A percentile compares a stretch with the other conserved stretches of the same genome.
Evolutionary conservation across 306 rosid species (phyloP).

Genomic region (Prunus dulcis): DNA sequence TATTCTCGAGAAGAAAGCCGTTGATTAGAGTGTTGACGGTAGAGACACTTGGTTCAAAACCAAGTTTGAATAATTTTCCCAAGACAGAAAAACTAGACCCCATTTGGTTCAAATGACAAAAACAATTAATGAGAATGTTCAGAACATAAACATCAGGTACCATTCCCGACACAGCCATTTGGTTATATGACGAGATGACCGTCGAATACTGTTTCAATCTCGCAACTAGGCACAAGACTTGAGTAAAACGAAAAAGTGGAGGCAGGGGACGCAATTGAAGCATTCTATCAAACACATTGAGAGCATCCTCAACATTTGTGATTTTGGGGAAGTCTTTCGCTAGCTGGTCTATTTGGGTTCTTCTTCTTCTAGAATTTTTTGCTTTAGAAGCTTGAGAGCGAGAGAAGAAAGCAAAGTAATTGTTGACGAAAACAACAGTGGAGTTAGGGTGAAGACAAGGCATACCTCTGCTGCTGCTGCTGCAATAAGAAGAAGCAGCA

Average conservation of each 20-base stretch:
- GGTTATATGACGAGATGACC: slow-evolving; percentile 28
- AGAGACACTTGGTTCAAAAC: slow-evolving; percentile 28
- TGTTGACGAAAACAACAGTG: background rate
- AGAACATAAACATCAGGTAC: slow-evolving; percentile 20
- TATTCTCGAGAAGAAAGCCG: slow-evolving; percentile 28
- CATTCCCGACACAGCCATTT: slow-evolving; percentile 24
- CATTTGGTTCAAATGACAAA: slow-evolving; percentile 19
- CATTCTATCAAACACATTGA: slow-evolving; percentile 10
- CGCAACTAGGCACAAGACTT: slow-evolving; percentile 24
- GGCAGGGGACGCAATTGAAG: slow-evolving; percentile 35
- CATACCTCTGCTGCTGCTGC: slow-evolving; percentile 8
- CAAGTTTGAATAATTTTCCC: slow-evolving; percentile 7
- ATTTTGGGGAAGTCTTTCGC: too few relatives aligned
- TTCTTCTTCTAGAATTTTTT: too few relatives aligned
- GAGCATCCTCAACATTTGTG: slow-evolving; percentile 11
- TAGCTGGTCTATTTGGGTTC: too few relatives aligned
- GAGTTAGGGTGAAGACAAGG: background rate
- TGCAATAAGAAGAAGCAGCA: background rate
- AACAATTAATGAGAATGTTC: slow-evolving; percentile 29
- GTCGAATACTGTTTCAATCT: background rate
- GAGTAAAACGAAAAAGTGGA: slow-evolving; percentile 29
- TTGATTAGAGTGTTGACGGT: slow-evolving; percentile 35
- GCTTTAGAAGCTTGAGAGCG: too few relatives aligned
- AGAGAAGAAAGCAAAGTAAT: too few relatives aligned
- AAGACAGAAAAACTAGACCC: slow-evolving; percentile 34